Conservation (phyloP, 2,329 filamentous ascomycete genomes). For the Aureobasidium sp. region DNA sequence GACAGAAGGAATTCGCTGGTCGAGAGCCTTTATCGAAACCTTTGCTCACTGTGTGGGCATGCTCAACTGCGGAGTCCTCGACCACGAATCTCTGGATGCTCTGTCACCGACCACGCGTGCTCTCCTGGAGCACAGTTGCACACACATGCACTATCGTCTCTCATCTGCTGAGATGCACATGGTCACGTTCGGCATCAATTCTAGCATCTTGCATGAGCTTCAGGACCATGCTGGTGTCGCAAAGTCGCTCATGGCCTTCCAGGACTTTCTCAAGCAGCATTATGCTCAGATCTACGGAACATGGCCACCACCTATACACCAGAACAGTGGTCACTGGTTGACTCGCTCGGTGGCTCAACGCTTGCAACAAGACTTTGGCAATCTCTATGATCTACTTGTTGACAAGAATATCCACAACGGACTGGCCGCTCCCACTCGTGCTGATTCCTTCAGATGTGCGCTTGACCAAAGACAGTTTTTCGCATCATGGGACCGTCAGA, state of each 20-base stretch:
- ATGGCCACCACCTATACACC: slow-evolving; percentile 46
- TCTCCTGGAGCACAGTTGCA: slow-evolving; percentile 52
- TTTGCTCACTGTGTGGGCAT: slow-evolving; percentile 63
- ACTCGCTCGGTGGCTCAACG: slow-evolving; percentile 50
- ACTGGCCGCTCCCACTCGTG: not conserved
- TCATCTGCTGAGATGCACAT: slow-evolving; percentile 53
- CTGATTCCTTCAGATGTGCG: not conserved
- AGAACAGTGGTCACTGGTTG: slow-evolving; percentile 43
- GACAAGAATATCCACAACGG: slow-evolving; percentile 31
- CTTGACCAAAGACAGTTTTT: not conserved
- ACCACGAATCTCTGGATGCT: not conserved
- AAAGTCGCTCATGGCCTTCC: slow-evolving; percentile 53
- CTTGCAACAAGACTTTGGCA: slow-evolving; percentile 60
- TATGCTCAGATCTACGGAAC: slow-evolving; percentile 51
- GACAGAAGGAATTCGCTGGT: slow-evolving; percentile 58
- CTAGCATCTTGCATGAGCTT: slow-evolving; percentile 40
- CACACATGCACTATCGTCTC: slow-evolving; percentile 56
- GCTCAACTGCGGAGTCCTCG: slow-evolving; percentile 26
- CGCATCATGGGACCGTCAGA: slow-evolving; percentile 47
- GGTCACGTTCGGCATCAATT: slow-evolving; percentile 52
- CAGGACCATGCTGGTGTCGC: slow-evolving; percentile 36
- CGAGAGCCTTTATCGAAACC: slow-evolving; percentile 60
- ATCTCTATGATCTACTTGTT: slow-evolving; percentile 64
- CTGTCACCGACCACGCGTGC: slow-evolving; percentile 21
- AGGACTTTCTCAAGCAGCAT: slow-evolving; percentile 53